phyloP scores from a whole-genome alignment of 73 alveolate species.

The Urostyla sp. region DNA sequence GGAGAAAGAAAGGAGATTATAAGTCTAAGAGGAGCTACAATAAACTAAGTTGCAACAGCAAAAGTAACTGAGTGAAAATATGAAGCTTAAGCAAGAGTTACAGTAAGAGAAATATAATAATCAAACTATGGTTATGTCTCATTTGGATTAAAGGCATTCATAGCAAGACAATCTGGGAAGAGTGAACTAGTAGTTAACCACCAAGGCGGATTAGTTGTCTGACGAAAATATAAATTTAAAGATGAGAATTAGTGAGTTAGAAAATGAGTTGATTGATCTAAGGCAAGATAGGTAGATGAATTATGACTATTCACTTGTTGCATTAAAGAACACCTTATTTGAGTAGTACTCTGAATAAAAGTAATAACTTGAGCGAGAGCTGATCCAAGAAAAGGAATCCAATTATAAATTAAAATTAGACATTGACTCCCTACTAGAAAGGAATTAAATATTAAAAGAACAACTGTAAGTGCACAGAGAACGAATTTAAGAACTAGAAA shows the following conservation, averaged over 20 bases:
- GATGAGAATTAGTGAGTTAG: slow-evolving; percentile 2
- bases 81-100: slow-evolving; percentile 9
- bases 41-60: slow-evolving; percentile 12
- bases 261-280: slow-evolving; percentile 7
- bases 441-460: slow-evolving; percentile 28
- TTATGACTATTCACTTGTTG: background rate
- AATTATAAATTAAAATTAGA: background rate
- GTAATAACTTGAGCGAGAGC: background rate
- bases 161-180: background rate
- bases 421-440: slow-evolving; percentile 17
- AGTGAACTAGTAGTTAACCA: background rate
- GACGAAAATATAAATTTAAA: slow-evolving; percentile 42
- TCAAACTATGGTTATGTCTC: background rate
- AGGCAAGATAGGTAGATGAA: background rate
- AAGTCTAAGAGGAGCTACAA: slow-evolving; percentile 31
- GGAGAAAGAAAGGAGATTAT: slow-evolving; percentile 49
- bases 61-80: slow-evolving; percentile 28
- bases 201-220: slow-evolving; percentile 20
- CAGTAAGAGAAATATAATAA: slow-evolving; percentile 16
- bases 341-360: slow-evolving; percentile 19
- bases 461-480: background rate
- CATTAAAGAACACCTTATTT: background rate
- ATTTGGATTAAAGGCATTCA: background rate
- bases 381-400: slow-evolving; percentile 8
- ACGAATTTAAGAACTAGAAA: slow-evolving; percentile 50